Percentiles rank a stretch among this genome's conserved stretches.
Evolutionary conservation across 192 early-diverging fungal genomes (phyloP).

Genomic region (Geosiphon pyriformis): DNA sequence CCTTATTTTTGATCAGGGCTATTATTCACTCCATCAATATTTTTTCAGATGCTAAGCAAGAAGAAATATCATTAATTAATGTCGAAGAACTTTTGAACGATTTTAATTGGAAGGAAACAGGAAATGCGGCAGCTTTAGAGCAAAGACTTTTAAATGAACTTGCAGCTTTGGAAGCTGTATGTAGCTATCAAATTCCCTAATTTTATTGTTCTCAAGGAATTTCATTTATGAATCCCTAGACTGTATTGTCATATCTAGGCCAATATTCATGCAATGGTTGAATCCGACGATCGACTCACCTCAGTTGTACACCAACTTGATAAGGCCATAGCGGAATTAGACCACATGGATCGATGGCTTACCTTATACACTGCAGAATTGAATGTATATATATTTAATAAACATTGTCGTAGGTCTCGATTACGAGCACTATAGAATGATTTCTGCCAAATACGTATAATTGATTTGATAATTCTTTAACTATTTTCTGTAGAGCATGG

Average conservation of each 20-base stretch:
- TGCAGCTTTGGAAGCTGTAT: slow-evolving; percentile 75
- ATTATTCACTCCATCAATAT: neutral
- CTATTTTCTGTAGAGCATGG: slow-evolving; percentile 65
- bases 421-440: too few species aligned
- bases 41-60: slow-evolving; percentile 27
- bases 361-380: slow-evolving; percentile 78
- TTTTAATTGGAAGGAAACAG: slow-evolving; percentile 85
- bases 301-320: slow-evolving; percentile 80
- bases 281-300: slow-evolving; percentile 82
- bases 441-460: neutral
- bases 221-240: too few species aligned
- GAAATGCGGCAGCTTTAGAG: slow-evolving; percentile 85
- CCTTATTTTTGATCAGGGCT: slow-evolving; percentile 17
- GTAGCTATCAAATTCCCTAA: neutral
- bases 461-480: neutral
- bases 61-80: slow-evolving; percentile 68
- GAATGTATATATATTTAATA: slow-evolving; percentile 52
- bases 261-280: slow-evolving; percentile 94
- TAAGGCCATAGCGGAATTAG: slow-evolving; percentile 70
- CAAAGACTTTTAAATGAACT: slow-evolving; percentile 78
- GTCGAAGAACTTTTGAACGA: slow-evolving; percentile 73
- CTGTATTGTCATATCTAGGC: slow-evolving; percentile 43
- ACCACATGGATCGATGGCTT: slow-evolving; percentile 85
- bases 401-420: too few species aligned
- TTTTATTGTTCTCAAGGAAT: neutral